Conservation (phyloP, 345 rosid genomes). For the Aurinia saxatilis region DNA sequence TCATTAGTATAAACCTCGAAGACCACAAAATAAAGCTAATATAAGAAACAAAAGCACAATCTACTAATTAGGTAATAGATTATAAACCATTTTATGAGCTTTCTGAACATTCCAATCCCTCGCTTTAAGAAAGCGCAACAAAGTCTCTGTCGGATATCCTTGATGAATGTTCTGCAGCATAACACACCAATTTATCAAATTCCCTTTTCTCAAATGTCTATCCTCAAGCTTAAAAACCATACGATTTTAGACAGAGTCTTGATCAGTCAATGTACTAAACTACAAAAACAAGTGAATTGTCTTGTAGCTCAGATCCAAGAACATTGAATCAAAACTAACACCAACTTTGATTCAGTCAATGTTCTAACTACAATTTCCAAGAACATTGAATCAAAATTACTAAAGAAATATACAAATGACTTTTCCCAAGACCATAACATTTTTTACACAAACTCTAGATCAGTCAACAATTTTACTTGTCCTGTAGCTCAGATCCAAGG, state of each 20-base stretch:
- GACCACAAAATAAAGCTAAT: background rate
- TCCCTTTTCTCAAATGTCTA: too few relatives aligned
- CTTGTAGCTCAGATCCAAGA: conserved; percentile 19
- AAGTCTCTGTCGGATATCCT: conserved; percentile 62
- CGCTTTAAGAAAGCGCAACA: conserved; percentile 82
- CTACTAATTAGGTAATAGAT: background rate
- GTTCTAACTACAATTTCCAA: too few relatives aligned
- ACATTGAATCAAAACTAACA: background rate
- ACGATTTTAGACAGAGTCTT: background rate
- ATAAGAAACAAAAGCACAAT: conserved; percentile 1
- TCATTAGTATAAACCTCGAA: conserved; percentile 5
- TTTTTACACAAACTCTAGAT: too few relatives aligned
- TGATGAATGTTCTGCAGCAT: conserved; percentile 78
- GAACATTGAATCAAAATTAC: background rate
- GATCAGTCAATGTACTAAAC: background rate
- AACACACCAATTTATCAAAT: background rate
- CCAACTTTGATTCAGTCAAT: too few relatives aligned
- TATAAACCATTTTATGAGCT: conserved; percentile 80
- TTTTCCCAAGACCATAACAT: too few relatives aligned
- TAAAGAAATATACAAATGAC: too few relatives aligned
- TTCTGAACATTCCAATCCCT: conserved; percentile 82
- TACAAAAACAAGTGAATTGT: too few relatives aligned
- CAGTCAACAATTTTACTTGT: too few relatives aligned
- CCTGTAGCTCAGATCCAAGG: conserved; percentile 8
- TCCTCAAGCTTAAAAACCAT: background rate